phyloP scores from a whole-genome alignment of 306 rosid genomes.

The Cicer bijugum region DNA sequence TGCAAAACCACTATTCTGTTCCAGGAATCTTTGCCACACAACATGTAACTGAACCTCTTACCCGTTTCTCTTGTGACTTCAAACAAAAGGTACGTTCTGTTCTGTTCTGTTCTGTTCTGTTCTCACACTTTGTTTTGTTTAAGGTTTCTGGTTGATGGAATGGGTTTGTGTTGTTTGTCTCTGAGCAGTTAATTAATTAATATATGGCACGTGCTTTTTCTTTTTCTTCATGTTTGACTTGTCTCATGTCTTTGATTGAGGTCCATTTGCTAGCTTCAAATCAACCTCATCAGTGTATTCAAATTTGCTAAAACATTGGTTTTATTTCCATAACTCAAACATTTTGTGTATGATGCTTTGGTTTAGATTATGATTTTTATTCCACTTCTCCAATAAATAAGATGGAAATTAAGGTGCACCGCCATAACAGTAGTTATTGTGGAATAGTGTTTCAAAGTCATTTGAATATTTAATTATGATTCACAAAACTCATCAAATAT shows the following conservation, averaged over 20 bases:
- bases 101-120: neutral
- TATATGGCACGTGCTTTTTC: neutral
- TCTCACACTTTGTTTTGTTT: neutral
- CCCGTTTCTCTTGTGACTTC: neutral
- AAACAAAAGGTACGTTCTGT: slow-evolving; percentile 43
- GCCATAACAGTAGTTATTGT: too few relatives aligned
- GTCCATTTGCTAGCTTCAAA: neutral
- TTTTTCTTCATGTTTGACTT: slow-evolving; percentile 4
- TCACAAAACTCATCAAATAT: too few relatives aligned
- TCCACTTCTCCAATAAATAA: neutral
- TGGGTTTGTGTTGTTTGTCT: slow-evolving; percentile 28
- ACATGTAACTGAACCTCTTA: slow-evolving; percentile 15
- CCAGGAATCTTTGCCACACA: slow-evolving; percentile 36
- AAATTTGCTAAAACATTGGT: slow-evolving; percentile 7
- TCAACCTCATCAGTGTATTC: slow-evolving; percentile 21
- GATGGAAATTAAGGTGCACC: too few relatives aligned
- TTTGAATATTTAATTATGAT: too few relatives aligned
- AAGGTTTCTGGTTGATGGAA: neutral
- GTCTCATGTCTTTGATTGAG: neutral
- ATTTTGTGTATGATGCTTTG: slow-evolving; percentile 25
- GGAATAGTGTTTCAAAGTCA: too few relatives aligned
- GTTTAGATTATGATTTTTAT: neutral
- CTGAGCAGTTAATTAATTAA: neutral
- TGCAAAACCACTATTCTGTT: neutral
- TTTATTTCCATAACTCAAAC: neutral